phyloP scores from a whole-genome alignment of 2,329 filamentous ascomycete species.

The Dothistroma pini region DNA sequence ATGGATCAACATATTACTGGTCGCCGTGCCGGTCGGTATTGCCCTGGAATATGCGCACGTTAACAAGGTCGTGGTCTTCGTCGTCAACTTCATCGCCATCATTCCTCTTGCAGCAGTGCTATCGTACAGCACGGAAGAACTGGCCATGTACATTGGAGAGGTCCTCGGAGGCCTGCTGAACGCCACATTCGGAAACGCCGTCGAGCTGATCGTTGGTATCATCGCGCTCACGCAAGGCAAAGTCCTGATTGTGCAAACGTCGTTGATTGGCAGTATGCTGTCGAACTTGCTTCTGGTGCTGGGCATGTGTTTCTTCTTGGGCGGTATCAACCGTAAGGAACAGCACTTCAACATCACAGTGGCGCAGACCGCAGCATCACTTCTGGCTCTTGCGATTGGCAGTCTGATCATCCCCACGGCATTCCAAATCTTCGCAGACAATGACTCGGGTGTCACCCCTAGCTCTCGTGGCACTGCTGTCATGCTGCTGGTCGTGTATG shows the following conservation, averaged over 20 bases:
- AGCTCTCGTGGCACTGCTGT: constrained; percentile 71
- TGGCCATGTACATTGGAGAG: constrained; percentile 73
- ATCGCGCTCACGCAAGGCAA: constrained; percentile 72
- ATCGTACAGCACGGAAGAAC: constrained; percentile 85
- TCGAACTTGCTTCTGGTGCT: constrained; percentile 86
- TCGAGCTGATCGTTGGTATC: constrained; percentile 60
- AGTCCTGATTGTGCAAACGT: constrained; percentile 85
- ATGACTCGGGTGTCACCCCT: constrained; percentile 29
- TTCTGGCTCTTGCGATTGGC: constrained; percentile 74
- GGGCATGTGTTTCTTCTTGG: constrained; percentile 90
- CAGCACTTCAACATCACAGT: constrained; percentile 92
- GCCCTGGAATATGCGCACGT: constrained; percentile 63
- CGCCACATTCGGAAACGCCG: constrained; percentile 73
- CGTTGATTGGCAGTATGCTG: constrained; percentile 84
- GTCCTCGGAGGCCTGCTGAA: constrained; percentile 85
- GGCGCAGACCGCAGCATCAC: constrained; percentile 79
- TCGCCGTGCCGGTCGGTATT: constrained; percentile 75
- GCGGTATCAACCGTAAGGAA: constrained; percentile 71
- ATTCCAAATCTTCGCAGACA: constrained; percentile 57
- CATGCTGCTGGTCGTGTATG: constrained; percentile 81
- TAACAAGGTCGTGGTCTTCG: constrained; percentile 61
- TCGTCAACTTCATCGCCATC: constrained; percentile 91
- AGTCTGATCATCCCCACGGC: constrained; percentile 87
- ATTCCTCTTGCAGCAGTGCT: constrained; percentile 84
- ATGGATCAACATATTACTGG: constrained; percentile 79